These are phyloP conservation scores for Ogataea philodendri DNA, from an alignment of 805 yeast genomes.

Conservation along the genomic window DNA sequence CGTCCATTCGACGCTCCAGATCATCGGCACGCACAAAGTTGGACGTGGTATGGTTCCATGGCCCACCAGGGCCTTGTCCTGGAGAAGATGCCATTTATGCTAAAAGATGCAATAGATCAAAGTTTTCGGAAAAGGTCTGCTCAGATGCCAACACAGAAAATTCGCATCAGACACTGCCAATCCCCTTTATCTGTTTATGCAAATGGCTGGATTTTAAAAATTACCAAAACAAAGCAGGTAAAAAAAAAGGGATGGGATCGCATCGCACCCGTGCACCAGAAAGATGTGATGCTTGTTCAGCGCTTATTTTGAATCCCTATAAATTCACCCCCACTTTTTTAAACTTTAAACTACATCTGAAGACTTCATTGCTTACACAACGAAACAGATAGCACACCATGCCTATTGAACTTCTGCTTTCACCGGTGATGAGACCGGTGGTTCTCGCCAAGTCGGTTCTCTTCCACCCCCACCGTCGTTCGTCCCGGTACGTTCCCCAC, in stretches of 20 bases:
- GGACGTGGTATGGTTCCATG: conserved; percentile 8
- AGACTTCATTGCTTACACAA: conserved; percentile 45
- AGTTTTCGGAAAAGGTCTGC: not conserved
- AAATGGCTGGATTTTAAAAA: conserved; percentile 18
- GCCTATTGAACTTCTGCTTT: conserved; percentile 59
- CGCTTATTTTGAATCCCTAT: conserved; percentile 2
- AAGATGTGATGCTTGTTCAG: not conserved
- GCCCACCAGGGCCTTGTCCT: not conserved
- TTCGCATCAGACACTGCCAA: not conserved
- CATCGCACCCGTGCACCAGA: conserved; percentile 11
- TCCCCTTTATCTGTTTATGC: conserved; percentile 15
- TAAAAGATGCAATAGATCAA: not conserved
- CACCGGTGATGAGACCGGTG: conserved; percentile 60
- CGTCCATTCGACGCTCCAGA: conserved; percentile 16
- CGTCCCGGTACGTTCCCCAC: conserved; percentile 55
- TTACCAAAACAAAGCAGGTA: conserved; percentile 6
- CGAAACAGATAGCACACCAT: conserved; percentile 31
- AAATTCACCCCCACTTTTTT: conserved; percentile 4
- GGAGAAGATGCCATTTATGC: not conserved
- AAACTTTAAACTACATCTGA: conserved; percentile 34
- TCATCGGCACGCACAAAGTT: conserved; percentile 17
- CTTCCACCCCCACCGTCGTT: conserved; percentile 54
- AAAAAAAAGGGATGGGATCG: conserved; percentile 19
- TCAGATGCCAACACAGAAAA: conserved; percentile 1
- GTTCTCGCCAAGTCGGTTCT: conserved; percentile 53